Base-by-base conservation (phyloP, 1,139 yeast genomes). In the Geotrichum fermentans region DNA sequence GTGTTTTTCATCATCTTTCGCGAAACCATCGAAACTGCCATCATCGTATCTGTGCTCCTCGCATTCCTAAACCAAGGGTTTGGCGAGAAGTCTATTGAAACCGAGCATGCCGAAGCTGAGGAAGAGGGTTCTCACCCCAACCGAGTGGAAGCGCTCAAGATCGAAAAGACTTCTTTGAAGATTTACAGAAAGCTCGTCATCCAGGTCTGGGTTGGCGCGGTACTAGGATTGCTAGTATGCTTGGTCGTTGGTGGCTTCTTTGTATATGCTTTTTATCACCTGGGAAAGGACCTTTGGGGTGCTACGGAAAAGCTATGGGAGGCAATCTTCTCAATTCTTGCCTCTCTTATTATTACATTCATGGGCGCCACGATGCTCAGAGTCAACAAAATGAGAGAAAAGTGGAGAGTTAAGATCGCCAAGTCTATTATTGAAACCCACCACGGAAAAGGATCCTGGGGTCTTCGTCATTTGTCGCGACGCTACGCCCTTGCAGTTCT, bases 321-420 rank as follows among this genome's bases (percentile, higher is more conserved):
- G 72, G 97, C 96, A 64, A 75, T 83, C 32, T 80, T 90, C 62
- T 83, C 89, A 64, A 71, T 89, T 30, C 75, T 90, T 59, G 97
- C 97, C 1, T 78, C 95, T 0, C 73, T 85, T 20, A 78, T 90
- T 64, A 90, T 90, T 55, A 80, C 96, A 2, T 60, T 82, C 43
- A 89, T 90, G 97, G 97, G 97, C 46, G 71, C 89, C 59, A 94
- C 95, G 62, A 85, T 90, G 83, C 76, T 90, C 60, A 78, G 96
- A 65, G 76, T 90, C 64, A 88, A 90, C 67, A 90, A 89, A 71
- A 77, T 90, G 81, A 82, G 85, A 67, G 92, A 82, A 60, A 90
- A 89, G 69, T 90, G 96, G 88, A 82, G 96, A 72, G 75, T 87
- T 57, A 90, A 90, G 71, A 76, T 90, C 61, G 95, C 96, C 14